phyloP scores from a whole-genome alignment of 768 basidiomycete genomes.

The Termitomyces titanicus region DNA sequence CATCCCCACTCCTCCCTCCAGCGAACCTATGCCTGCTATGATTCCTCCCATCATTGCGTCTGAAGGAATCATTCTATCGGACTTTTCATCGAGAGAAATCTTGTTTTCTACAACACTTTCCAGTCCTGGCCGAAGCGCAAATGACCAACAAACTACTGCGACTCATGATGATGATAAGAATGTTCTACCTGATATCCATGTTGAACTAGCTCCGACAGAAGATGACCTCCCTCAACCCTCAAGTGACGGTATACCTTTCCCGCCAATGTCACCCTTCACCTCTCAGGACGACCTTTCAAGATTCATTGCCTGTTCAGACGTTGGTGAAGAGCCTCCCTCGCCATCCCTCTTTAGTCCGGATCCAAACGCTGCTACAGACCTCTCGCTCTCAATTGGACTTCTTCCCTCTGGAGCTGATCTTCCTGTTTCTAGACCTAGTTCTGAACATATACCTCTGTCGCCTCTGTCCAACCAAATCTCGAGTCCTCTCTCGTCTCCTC shows the following conservation, averaged over 20 bases:
- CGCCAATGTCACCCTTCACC: conserved; percentile 1
- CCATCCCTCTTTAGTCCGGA: conserved; percentile 5
- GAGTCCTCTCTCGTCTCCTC: conserved; percentile 15
- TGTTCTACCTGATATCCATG: conserved; percentile 6
- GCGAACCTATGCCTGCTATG: not conserved
- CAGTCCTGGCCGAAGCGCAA: not conserved
- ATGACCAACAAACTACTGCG: not conserved
- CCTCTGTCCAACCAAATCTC: conserved; percentile 7
- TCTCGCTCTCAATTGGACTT: conserved; percentile 6
- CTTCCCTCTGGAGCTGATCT: not conserved
- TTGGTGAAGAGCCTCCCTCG: conserved; percentile 6
- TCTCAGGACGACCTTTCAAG: conserved; percentile 11
- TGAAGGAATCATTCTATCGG: not conserved
- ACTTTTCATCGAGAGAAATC: not conserved
- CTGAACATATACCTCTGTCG: conserved; percentile 3
- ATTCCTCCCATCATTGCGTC: not conserved
- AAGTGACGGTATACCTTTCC: not conserved
- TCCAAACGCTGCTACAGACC: not conserved
- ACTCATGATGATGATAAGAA: not conserved
- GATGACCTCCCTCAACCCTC: not conserved
- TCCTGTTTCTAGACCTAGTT: not conserved
- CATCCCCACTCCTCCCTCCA: not conserved
- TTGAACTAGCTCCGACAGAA: not conserved
- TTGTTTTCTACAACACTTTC: conserved; percentile 3
- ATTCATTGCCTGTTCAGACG: conserved; percentile 1